Base-by-base conservation (phyloP, 345 rosid species). In the Gossypium rotundifolium region DNA sequence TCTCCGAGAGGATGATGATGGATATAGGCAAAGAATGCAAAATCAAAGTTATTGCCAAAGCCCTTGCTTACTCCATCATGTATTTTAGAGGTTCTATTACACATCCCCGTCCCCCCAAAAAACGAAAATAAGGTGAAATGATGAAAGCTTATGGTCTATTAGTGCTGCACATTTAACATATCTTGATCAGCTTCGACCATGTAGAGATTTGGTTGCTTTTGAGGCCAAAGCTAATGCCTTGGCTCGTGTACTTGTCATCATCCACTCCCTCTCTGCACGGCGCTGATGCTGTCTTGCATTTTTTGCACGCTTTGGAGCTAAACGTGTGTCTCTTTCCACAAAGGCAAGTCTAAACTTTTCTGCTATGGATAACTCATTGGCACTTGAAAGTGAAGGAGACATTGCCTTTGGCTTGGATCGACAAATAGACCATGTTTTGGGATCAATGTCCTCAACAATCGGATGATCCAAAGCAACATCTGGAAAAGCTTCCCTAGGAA, bases 221-320 rank as follows among this genome's bases (percentile, higher is more conserved):
- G 95, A 78, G 62, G 97, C 95, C 70, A 88, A 71, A 66, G 83
- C 89, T 61, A 88, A 78, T 16, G 92, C 90, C 87, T 87, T 91
- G 38, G 90, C 91, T 65, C 75, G 69, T 46, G 92, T 73, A 75
- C 79, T 86, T 62, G 78, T 79, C 84, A 67, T 80, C 85, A 86
- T 76, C 91, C 92, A 86, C 73, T 91, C 91, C 81, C 86, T 89
- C 81, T 94, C 95, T 23, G 89, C 91, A 33, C 96, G 90, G 12
- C 97, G 88, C 76, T 88, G 90, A 76, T 80, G 97, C 52, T 92
- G 98, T 79, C 97, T 89, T 13, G 90, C 86, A 25, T 92, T 94
- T 82, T 92, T 92, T 0, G 97, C 97, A 53, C 95, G 90, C 78
- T 94, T 94, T n/a, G 93, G 97, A 49, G 98, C 97, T 75, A 89